A percentile compares a stretch with the other conserved stretches of the same genome.
These are phyloP conservation scores for Mycena galericulata DNA, from an alignment of 768 basidiomycete species.

Conservation along the genomic window DNA sequence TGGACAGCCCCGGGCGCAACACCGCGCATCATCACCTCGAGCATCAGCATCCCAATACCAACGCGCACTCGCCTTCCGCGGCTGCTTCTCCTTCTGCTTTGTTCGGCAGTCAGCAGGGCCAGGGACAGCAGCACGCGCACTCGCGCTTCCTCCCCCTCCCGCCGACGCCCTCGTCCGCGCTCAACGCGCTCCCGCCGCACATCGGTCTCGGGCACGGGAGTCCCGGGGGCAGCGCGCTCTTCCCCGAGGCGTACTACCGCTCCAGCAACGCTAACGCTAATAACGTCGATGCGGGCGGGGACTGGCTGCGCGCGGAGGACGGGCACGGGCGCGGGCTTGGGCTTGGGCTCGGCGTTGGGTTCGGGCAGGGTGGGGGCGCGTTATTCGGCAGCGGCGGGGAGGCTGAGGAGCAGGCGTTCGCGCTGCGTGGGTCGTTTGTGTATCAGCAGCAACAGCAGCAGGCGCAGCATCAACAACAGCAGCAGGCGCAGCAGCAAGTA, in stretches of 20 bases:
- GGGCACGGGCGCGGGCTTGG: constrained; percentile 16
- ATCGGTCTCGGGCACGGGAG: background rate
- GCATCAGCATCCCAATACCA: too few relatives aligned
- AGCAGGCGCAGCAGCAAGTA: background rate
- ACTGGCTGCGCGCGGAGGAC: constrained; percentile 36
- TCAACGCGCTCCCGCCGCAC: background rate
- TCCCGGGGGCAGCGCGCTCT: constrained; percentile 2
- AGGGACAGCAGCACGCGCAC: background rate
- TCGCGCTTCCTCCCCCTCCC: constrained; percentile 28
- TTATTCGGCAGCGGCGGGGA: background rate
- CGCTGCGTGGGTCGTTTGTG: constrained; percentile 18
- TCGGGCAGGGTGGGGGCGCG: background rate
- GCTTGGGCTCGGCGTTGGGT: constrained; percentile 5
- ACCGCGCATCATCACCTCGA: background rate
- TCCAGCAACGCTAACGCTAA: background rate
- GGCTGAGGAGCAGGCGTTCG: background rate
- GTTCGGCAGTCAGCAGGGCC: background rate
- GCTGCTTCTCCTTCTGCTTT: too few relatives aligned
- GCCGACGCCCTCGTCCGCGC: constrained; percentile 16
- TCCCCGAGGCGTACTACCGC: constrained; percentile 16
- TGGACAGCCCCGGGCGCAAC: background rate
- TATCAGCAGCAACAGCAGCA: constrained; percentile 38
- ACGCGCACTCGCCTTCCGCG: too few relatives aligned
- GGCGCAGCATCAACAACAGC: constrained; percentile 28
- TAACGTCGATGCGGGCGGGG: background rate